Conservation (phyloP, 2,329 filamentous ascomycete genomes). For the Cladosporium halotolerans region DNA sequence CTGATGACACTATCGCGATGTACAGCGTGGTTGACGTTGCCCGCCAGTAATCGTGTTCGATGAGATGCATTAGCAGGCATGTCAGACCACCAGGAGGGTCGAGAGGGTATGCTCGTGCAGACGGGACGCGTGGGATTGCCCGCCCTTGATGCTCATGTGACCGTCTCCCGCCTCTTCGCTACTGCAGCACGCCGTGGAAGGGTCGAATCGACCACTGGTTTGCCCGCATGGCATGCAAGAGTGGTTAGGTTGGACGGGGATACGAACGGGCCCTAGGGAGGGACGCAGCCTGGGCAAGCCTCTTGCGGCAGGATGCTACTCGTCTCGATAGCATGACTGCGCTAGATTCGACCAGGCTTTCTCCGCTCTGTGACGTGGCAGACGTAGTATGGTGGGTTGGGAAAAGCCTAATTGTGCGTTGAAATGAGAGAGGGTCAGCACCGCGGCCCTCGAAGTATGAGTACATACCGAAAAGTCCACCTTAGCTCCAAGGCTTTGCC, state of each 20-base stretch:
- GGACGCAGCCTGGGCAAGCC: slow-evolving; percentile 36
- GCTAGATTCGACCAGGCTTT: slow-evolving; percentile 44
- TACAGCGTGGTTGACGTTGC: slow-evolving; percentile 20
- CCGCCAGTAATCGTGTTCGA: slow-evolving; percentile 45
- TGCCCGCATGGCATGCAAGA: slow-evolving; percentile 33
- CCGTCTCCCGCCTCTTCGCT: slow-evolving; percentile 34
- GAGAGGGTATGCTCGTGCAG: slow-evolving; percentile 15
- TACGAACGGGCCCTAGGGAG: slow-evolving; percentile 19
- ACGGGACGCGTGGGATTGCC: slow-evolving; percentile 21
- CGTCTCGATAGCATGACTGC: slow-evolving; percentile 29
- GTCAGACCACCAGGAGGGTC: slow-evolving; percentile 15
- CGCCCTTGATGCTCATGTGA: slow-evolving; percentile 34
- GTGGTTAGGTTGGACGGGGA: slow-evolving; percentile 9
- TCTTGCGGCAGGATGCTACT: slow-evolving; percentile 16
- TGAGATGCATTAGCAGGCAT: slow-evolving; percentile 34
- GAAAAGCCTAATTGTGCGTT: slow-evolving; percentile 13
- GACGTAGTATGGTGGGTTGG: slow-evolving; percentile 36
- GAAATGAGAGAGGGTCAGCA: slow-evolving; percentile 11
- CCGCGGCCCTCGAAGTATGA: slow-evolving; percentile 1
- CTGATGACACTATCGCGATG: background rate
- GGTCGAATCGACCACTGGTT: slow-evolving; percentile 39
- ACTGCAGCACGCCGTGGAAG: slow-evolving; percentile 36
- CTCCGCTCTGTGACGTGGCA: slow-evolving; percentile 50
- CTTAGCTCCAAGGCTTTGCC: background rate
- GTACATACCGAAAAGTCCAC: slow-evolving; percentile 6